Base-by-base conservation (phyloP, 306 rosid species). In the Pueraria montana region DNA sequence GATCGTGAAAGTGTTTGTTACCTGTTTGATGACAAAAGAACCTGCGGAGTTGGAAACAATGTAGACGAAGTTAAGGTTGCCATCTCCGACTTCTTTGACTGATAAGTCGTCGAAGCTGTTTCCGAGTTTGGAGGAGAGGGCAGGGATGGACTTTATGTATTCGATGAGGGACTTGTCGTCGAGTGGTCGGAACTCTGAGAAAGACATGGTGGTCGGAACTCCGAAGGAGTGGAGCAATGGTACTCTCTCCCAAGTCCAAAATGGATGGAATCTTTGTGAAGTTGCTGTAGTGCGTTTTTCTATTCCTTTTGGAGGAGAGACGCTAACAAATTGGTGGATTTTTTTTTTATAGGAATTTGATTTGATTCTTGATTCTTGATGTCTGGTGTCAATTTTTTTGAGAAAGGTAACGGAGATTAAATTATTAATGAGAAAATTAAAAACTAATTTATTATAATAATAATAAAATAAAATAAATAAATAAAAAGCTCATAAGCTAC, bases 1-100 rank as follows among this genome's bases (percentile, higher is more conserved):
- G 34, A 62, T 20, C 26, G 34, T 32, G 43, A 40, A 66, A 67
- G 6, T 13, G 48, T 16, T 7, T 11, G 34, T 17, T 21, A 93
- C 98, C 96, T 95, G 98, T 79, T 93, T 96, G 92, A 96, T 74
- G 90, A 96, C 97, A 49, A 93, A 42, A 77, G 98, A 96, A 43
- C 94, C 96, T 2, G 77, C 24, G 49, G 97, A 82, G 32, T 87
- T 92, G 42, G 85, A 43, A 66, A 93, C 82, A 69, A 96, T 84
- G 92, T 46, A 93, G 76, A 93, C 97, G 40, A 91, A 90, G 68
- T 96, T 96, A 38, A 93, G 93, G 86, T 96, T 93, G n/a, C 98
- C 99, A 80, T 92, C 98, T 40, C 99, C 97, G 63, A 96, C 96
- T 88, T 96, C 98, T 78, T 92, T 89, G 76, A 90, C 76, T 26